Evolutionary conservation across 2,329 filamentous ascomycete species (phyloP), one percentile per base, ranked within the genome.

Genomic region (Ophiosphaerella korrae): DNA sequence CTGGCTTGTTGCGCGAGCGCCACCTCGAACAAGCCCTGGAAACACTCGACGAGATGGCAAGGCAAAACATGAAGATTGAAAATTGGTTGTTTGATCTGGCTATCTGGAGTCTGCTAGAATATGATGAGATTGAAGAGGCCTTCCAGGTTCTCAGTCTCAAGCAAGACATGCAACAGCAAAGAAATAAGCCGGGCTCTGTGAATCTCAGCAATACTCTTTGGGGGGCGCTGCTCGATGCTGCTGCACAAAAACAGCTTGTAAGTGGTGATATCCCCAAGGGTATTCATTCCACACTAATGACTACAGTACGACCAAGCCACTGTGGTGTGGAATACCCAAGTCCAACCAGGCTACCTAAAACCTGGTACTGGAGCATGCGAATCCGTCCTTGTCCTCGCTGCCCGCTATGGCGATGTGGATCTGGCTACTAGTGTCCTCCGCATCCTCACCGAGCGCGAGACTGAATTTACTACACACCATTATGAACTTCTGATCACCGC

Each of bases 11-110:
- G 32, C 83, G 92, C 16, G 92, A 97, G 62, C 84, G 86, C 1
- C 88, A 95, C 63, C 87, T 90, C 55, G 94, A 97, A 74, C 77
- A 92, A 56, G 92, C 91, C 1, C 77, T 96, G 50, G 77, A 82
- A 44, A 84, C 84, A 58, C 73, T 96, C 36, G 86, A 90, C 33
- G 75, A 82, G 18, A 84, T 96, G 81, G 76, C 84, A 36, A 75
- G 78, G 44, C 78, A 83, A 42, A 77, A 79, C 2, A 76, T 83
- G 1, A 64, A 62, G 2, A 75, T 92, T 3, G 81, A 88, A 26
- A 67, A 78, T 0, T 97, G 92, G 92, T 78, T 96, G 7, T 87
- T 88, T 64, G 88, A 92, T 63, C 82, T 93, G 52, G 86, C 92
- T 45, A 81, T 92, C 48, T 89, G 89, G 67, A 83, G 84, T 16